Conservation (phyloP, 345 rosid species). For the Arabidopsis arenosa region DNA sequence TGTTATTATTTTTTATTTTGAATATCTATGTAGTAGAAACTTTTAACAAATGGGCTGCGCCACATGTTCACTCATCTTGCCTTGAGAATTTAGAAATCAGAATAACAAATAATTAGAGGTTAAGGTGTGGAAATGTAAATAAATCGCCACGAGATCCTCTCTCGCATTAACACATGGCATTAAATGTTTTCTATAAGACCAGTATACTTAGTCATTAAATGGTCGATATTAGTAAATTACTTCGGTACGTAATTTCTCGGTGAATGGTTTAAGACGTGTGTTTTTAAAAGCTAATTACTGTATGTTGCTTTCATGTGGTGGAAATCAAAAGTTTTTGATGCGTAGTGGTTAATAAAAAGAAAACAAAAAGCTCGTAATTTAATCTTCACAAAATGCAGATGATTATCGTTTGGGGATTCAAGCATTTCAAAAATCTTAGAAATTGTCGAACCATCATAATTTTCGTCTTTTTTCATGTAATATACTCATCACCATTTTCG, state of each 20-base stretch:
- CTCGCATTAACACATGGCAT: slow-evolving; percentile 23
- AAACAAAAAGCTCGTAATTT: not conserved
- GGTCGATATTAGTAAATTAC: not conserved
- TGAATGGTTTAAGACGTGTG: not conserved
- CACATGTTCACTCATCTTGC: not conserved
- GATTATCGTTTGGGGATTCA: not conserved
- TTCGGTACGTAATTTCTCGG: not conserved
- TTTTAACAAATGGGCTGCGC: not conserved
- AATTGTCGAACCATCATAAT: not conserved
- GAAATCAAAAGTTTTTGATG: not conserved
- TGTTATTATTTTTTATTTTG: no score
- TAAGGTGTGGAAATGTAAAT: not conserved
- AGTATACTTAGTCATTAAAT: not conserved
- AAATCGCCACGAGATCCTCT: slow-evolving; percentile 6
- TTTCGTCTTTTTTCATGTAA: not conserved
- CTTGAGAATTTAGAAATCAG: not conserved
- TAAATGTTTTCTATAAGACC: not conserved
- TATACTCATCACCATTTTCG: not conserved
- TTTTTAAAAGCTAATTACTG: not conserved
- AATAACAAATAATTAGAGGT: not conserved
- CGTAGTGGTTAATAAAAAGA: not conserved
- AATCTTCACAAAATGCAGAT: not conserved
- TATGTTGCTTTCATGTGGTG: not conserved
- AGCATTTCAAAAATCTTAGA: not conserved
- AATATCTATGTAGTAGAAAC: not conserved